These are phyloP conservation scores for Mycena metata DNA, from an alignment of 768 basidiomycete genomes.

Conservation along the genomic window DNA sequence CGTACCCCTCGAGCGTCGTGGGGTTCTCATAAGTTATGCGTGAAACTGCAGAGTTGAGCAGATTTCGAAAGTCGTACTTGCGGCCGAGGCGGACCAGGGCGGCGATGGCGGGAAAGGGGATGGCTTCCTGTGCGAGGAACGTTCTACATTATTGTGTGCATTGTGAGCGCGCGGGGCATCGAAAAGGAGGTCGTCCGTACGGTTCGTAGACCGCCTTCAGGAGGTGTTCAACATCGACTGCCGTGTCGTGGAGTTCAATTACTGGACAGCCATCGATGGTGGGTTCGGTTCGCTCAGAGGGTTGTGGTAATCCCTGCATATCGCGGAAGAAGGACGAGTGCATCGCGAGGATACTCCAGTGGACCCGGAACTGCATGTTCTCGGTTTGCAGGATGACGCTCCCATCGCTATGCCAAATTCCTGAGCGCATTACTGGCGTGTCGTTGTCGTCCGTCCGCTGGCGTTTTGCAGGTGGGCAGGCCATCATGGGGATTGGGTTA, in stretches of 20 bases:
- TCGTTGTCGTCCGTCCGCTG: slow-evolving; percentile 6
- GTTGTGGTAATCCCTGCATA: slow-evolving; percentile 23
- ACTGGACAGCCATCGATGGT: slow-evolving; percentile 26
- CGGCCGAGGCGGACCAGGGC: not conserved
- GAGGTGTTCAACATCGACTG: slow-evolving; percentile 4
- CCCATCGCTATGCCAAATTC: slow-evolving; percentile 19
- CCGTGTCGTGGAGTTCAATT: slow-evolving; percentile 2
- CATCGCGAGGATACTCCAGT: slow-evolving; percentile 19
- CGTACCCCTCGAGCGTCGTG: not conserved
- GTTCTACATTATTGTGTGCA: not conserved
- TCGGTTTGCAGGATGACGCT: slow-evolving; percentile 16
- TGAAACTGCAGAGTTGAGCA: not conserved
- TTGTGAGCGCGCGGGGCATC: too few relatives aligned
- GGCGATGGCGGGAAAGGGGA: not conserved
- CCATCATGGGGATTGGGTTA: not conserved
- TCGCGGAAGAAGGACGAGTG: slow-evolving; percentile 23
- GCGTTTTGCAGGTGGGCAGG: slow-evolving; percentile 21
- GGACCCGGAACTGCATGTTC: slow-evolving; percentile 11
- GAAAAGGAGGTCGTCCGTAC: not conserved
- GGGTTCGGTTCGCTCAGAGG: slow-evolving; percentile 1
- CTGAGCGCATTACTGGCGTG: slow-evolving; percentile 2
- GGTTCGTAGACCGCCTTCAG: not conserved
- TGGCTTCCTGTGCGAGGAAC: not conserved
- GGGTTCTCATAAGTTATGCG: not conserved
- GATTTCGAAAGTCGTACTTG: not conserved